Evolutionary conservation across 306 rosid species (phyloP).

Genomic region (Malus sieversii): DNA sequence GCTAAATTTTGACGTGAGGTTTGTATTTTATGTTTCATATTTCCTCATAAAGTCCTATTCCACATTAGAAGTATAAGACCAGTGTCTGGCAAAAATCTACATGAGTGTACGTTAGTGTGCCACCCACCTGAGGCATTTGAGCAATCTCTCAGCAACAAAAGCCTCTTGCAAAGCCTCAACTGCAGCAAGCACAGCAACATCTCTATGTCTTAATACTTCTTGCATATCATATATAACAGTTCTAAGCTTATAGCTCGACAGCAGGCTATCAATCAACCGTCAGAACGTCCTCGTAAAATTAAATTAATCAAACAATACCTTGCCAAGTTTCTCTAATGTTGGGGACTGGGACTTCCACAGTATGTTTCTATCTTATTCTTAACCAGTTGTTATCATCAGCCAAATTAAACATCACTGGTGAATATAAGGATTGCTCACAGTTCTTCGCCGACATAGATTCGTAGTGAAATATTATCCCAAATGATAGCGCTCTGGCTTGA

Average conservation of each 20-base stretch:
- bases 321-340: slow-evolving; percentile 20
- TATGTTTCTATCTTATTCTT: slow-evolving; percentile 1
- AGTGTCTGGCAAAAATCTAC: not conserved
- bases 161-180: slow-evolving; percentile 39
- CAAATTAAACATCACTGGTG: not conserved
- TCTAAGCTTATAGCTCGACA: not conserved
- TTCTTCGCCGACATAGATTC: not conserved
- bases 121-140: slow-evolving; percentile 29
- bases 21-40: not conserved
- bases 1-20: not conserved
- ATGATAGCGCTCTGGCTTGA: not conserved
- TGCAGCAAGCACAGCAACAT: slow-evolving; percentile 24
- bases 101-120: not conserved
- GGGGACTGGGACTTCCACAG: slow-evolving; percentile 18
- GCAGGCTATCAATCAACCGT: not conserved
- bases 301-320: slow-evolving; percentile 14
- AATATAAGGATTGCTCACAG: slow-evolving; percentile 3
- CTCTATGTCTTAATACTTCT: slow-evolving; percentile 24
- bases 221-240: not conserved
- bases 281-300: not conserved
- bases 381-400: slow-evolving; percentile 4
- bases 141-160: slow-evolving; percentile 25
- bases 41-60: too few species aligned
- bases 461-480: not conserved
- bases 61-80: not conserved